Conservation (phyloP, 2,329 filamentous ascomycete genomes). For the Aspergillus fumigatus region DNA sequence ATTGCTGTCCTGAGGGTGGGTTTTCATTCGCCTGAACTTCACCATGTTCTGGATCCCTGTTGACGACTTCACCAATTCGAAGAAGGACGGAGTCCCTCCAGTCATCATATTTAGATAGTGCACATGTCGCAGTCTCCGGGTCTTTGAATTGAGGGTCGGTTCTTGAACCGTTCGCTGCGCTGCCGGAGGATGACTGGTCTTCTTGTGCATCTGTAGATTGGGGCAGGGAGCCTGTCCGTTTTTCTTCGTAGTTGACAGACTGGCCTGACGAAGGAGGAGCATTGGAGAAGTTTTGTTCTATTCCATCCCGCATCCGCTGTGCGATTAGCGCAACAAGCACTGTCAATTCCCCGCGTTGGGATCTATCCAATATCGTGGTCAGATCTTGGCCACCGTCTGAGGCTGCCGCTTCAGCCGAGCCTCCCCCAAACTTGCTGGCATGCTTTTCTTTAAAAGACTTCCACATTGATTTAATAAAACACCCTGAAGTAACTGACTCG, state of each 20-base stretch:
- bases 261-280: slow-evolving; percentile 9
- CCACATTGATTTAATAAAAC: slow-evolving; percentile 22
- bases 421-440: slow-evolving; percentile 25
- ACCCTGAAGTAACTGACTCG: background rate
- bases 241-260: slow-evolving; percentile 16
- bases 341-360: slow-evolving; percentile 41
- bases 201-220: slow-evolving; percentile 1
- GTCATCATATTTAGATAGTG: slow-evolving; percentile 68
- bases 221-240: slow-evolving; percentile 20
- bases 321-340: slow-evolving; percentile 37
- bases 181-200: background rate
- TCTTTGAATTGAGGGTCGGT: slow-evolving; percentile 12
- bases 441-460: slow-evolving; percentile 32
- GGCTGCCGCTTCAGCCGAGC: slow-evolving; percentile 17
- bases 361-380: slow-evolving; percentile 37
- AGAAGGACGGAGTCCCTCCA: slow-evolving; percentile 71
- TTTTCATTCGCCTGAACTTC: slow-evolving; percentile 26
- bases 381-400: slow-evolving; percentile 35
- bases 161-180: background rate
- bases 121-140: slow-evolving; percentile 58
- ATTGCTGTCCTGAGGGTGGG: slow-evolving; percentile 18
- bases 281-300: slow-evolving; percentile 36
- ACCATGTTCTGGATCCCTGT: slow-evolving; percentile 40
- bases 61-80: slow-evolving; percentile 67
- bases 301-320: slow-evolving; percentile 36